A percentile compares a stretch with the other conserved stretches of the same genome.
Evolutionary conservation across 208 protist genomes (phyloP).

Genomic region (Trichomonas vaginalis): DNA sequence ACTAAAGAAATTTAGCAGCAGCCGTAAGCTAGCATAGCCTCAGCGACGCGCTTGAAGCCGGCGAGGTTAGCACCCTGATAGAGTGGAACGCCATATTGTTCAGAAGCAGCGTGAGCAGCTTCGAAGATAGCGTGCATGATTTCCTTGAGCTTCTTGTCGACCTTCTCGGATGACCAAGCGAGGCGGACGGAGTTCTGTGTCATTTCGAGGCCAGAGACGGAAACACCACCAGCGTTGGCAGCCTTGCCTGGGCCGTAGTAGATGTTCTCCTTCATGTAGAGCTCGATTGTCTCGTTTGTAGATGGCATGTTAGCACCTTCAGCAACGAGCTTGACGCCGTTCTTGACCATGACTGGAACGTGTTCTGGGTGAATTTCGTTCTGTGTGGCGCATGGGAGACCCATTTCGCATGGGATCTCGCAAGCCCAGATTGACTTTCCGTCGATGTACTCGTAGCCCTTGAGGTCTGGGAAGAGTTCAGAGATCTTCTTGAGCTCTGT

Average conservation of each 20-base stretch:
- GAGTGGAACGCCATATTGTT: conserved; percentile 49
- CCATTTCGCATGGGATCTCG: too few species aligned
- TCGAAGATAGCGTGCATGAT: conserved; percentile 69
- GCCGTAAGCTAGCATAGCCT: conserved; percentile 39
- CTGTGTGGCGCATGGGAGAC: too few species aligned
- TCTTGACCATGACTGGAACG: too few species aligned
- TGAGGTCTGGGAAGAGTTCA: too few species aligned
- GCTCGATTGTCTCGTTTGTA: too few species aligned
- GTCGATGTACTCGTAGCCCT: too few species aligned
- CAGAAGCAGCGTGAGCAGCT: conserved; percentile 46
- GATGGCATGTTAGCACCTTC: too few species aligned
- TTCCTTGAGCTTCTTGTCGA: conserved; percentile 54
- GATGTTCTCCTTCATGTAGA: too few species aligned
- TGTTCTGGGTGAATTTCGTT: too few species aligned
- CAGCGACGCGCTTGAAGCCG: conserved; percentile 56
- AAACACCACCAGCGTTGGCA: conserved; percentile 71
- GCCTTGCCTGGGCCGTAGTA: conserved; percentile 68
- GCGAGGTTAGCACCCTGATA: conserved; percentile 67
- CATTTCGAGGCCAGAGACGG: conserved; percentile 72
- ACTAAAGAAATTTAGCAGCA: conserved; percentile 1
- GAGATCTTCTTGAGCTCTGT: too few species aligned
- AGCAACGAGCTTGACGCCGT: too few species aligned
- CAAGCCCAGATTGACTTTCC: too few species aligned
- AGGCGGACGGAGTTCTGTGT: conserved; percentile 63
- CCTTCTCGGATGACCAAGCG: conserved; percentile 59